phyloP scores from a whole-genome alignment of 2,329 filamentous ascomycete genomes.

The Fusarium tupiense region DNA sequence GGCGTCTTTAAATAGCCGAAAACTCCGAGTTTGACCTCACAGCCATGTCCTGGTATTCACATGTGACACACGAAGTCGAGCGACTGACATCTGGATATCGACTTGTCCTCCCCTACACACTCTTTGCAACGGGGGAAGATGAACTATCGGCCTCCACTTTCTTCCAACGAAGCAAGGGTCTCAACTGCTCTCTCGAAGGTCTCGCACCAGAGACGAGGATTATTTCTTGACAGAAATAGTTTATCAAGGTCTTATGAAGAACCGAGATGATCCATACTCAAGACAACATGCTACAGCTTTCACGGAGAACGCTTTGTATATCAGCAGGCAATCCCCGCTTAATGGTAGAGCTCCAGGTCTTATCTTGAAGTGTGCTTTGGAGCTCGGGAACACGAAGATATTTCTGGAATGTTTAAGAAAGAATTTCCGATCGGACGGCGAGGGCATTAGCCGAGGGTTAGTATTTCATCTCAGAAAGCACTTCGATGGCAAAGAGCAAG shows the following conservation, averaged over 20 bases:
- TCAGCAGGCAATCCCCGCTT: too few relatives aligned
- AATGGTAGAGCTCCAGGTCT: background rate
- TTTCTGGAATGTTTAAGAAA: background rate
- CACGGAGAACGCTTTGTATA: background rate
- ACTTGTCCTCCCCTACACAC: constrained; percentile 26
- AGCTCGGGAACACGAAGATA: background rate
- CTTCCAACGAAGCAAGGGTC: background rate
- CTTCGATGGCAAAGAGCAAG: background rate
- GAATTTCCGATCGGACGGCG: background rate
- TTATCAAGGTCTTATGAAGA: background rate
- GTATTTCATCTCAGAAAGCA: background rate
- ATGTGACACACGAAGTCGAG: constrained; percentile 9
- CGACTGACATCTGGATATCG: constrained; percentile 16
- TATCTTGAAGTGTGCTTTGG: constrained; percentile 15
- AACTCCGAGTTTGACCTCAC: constrained; percentile 20
- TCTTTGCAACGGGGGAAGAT: background rate
- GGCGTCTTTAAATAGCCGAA: constrained; percentile 1
- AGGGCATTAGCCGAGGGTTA: background rate
- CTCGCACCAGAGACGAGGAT: background rate
- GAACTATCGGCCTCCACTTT: background rate
- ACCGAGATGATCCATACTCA: background rate
- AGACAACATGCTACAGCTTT: background rate
- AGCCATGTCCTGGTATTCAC: constrained; percentile 23
- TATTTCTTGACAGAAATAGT: constrained; percentile 4
- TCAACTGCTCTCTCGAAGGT: background rate